A percentile compares a stretch with the other conserved stretches of the same genome.
phyloP scores from a whole-genome alignment of 371 early-diverging fungal genomes.

The Conidiobolus incongruus region DNA sequence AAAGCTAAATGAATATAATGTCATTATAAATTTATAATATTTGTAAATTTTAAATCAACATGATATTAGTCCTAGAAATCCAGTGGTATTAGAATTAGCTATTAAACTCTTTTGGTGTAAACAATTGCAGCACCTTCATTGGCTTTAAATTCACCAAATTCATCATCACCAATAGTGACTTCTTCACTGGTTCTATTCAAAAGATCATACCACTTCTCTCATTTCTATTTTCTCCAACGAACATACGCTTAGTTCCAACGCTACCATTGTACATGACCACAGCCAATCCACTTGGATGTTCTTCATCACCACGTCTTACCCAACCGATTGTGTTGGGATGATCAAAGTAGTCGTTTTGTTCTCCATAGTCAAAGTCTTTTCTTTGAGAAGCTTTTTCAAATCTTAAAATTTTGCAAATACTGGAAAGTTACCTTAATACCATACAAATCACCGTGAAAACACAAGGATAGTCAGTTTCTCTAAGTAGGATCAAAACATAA shows the following conservation, averaged over 20 bases:
- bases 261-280: conserved; percentile 7
- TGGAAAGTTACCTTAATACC: no score
- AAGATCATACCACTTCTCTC: conserved; percentile 14
- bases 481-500: conserved; percentile 9
- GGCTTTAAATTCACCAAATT: conserved; percentile 13
- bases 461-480: conserved; percentile 10
- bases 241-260: conserved; percentile 12
- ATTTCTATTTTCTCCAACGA: conserved; percentile 10
- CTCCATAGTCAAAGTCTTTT: conserved; percentile 13
- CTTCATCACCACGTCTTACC: conserved; percentile 12
- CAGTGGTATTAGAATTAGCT: no score
- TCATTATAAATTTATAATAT: no score
- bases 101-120: no score
- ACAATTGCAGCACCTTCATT: no score
- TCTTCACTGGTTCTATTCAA: conserved; percentile 12
- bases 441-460: conserved; percentile 12
- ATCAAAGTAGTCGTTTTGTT: conserved; percentile 16
- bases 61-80: no score
- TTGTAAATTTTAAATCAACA: no score
- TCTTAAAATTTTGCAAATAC: conserved; percentile 9
- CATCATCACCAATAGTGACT: conserved; percentile 13
- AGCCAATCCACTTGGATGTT: conserved; percentile 7
- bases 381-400: conserved; percentile 11
- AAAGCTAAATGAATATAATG: no score
- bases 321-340: conserved; percentile 15